Percentiles rank a stretch among this genome's conserved stretches.
Conservation (phyloP, 371 early-diverging fungal species). For the Mortierella sp. region DNA sequence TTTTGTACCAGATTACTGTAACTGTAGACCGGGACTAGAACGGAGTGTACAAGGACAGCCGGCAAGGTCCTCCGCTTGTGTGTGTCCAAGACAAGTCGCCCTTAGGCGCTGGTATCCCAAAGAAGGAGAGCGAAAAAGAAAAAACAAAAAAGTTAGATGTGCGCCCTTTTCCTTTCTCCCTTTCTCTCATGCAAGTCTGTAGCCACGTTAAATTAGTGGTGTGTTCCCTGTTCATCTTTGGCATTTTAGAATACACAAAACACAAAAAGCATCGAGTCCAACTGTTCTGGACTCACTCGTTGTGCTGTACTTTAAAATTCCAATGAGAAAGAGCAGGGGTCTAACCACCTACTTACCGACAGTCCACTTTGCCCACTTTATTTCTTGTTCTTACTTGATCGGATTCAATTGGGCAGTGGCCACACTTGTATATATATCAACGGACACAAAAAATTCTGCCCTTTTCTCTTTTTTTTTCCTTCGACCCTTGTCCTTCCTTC, state of each 20-base stretch:
- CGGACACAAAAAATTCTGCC: neutral
- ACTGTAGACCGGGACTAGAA: neutral
- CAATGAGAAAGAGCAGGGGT: neutral
- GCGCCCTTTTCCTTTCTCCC: neutral
- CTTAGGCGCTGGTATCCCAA: neutral
- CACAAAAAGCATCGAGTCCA: neutral
- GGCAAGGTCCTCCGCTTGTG: no score
- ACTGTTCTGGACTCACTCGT: neutral
- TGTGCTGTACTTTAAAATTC: constrained; percentile 26
- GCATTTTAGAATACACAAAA: neutral
- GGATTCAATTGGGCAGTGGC: neutral
- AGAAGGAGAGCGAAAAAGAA: neutral
- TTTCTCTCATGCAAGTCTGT: neutral
- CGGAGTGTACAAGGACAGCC: neutral
- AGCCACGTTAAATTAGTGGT: neutral
- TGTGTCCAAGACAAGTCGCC: neutral
- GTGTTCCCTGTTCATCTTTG: neutral
- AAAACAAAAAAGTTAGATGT: neutral
- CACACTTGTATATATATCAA: constrained; percentile 1
- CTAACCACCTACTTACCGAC: constrained; percentile 17
- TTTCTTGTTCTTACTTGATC: neutral
- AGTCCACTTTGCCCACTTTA: neutral
- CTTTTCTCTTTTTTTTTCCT: constrained; percentile 14
- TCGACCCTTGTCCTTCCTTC: constrained; percentile 10
- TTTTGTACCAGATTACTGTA: no score